These are phyloP conservation scores for Nicotiana knightiana DNA, from an alignment of 257 asterid species.

Conservation along the genomic window DNA sequence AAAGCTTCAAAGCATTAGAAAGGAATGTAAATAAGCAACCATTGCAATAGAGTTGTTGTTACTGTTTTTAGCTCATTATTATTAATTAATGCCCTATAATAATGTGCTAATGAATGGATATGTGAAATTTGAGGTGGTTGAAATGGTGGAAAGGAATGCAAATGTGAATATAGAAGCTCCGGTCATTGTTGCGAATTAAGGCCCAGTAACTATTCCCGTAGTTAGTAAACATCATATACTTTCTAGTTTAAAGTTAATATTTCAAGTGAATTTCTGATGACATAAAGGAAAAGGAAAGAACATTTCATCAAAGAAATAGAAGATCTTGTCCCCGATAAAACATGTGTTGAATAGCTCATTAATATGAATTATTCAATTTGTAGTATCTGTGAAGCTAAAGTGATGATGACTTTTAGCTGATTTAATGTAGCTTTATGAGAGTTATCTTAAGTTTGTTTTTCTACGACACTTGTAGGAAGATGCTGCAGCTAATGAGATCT, in stretches of 20 bases:
- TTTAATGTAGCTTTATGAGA: background rate
- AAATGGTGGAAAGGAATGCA: background rate
- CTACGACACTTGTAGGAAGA: constrained; percentile 45
- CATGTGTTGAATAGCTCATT: background rate
- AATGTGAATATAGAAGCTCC: background rate
- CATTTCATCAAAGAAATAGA: background rate
- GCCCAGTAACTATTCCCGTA: background rate
- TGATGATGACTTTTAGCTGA: background rate
- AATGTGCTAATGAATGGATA: background rate
- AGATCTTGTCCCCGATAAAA: background rate
- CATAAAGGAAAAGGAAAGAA: background rate
- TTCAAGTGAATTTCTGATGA: background rate
- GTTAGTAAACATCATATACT: background rate
- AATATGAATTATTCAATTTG: background rate
- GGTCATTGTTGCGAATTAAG: background rate
- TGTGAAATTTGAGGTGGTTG: background rate
- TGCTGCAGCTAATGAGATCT: constrained; percentile 37
- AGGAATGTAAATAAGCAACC: background rate
- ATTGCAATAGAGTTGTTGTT: background rate
- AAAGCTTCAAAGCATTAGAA: background rate
- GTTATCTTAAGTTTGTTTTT: background rate
- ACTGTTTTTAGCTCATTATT: background rate
- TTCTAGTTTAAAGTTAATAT: background rate
- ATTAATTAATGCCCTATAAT: background rate
- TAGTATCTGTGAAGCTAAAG: background rate